Percentiles rank a stretch among this genome's conserved stretches.
Evolutionary conservation across 2,329 filamentous ascomycete genomes (phyloP).

Genomic region (Fusarium anguioides): DNA sequence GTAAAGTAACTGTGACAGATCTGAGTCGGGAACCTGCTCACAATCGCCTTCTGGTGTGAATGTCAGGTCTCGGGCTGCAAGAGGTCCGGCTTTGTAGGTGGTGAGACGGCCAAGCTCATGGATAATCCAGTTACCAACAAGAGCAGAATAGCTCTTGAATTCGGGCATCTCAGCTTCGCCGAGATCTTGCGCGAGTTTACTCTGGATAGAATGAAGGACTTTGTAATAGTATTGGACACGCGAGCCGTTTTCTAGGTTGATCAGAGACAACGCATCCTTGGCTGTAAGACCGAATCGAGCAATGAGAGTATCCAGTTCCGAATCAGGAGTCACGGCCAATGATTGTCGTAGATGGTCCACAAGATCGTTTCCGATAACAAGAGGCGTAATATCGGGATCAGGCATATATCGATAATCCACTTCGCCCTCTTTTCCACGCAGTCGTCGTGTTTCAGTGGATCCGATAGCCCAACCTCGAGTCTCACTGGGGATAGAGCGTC

Average conservation of each 20-base stretch:
- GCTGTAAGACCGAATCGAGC: slow-evolving; percentile 73
- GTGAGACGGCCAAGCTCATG: slow-evolving; percentile 79
- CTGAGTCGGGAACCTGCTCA: slow-evolving; percentile 56
- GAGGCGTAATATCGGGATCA: slow-evolving; percentile 86
- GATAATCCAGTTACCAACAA: slow-evolving; percentile 75
- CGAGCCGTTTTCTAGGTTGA: slow-evolving; percentile 80
- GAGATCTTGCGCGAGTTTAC: slow-evolving; percentile 41
- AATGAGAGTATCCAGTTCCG: slow-evolving; percentile 71
- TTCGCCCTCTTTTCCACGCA: slow-evolving; percentile 94
- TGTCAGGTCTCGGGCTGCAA: slow-evolving; percentile 48
- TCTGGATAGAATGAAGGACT: slow-evolving; percentile 64
- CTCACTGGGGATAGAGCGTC: slow-evolving; percentile 82
- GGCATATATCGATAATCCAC: slow-evolving; percentile 99
- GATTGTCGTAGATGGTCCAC: slow-evolving; percentile 70
- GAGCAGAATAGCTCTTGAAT: slow-evolving; percentile 54
- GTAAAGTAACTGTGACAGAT: slow-evolving; percentile 63
- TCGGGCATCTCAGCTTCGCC: slow-evolving; percentile 36
- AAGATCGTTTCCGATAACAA: slow-evolving; percentile 79
- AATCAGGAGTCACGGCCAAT: slow-evolving; percentile 79
- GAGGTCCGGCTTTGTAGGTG: slow-evolving; percentile 57
- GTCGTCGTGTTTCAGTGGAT: slow-evolving; percentile 79
- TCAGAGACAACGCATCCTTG: slow-evolving; percentile 86
- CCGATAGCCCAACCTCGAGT: slow-evolving; percentile 94
- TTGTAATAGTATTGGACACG: slow-evolving; percentile 85
- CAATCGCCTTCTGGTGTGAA: slow-evolving; percentile 62